Percentiles rank a stretch among this genome's conserved stretches.
These are phyloP conservation scores for Penicillium frequentans DNA, from an alignment of 2,329 filamentous ascomycete species.

Conservation along the genomic window DNA sequence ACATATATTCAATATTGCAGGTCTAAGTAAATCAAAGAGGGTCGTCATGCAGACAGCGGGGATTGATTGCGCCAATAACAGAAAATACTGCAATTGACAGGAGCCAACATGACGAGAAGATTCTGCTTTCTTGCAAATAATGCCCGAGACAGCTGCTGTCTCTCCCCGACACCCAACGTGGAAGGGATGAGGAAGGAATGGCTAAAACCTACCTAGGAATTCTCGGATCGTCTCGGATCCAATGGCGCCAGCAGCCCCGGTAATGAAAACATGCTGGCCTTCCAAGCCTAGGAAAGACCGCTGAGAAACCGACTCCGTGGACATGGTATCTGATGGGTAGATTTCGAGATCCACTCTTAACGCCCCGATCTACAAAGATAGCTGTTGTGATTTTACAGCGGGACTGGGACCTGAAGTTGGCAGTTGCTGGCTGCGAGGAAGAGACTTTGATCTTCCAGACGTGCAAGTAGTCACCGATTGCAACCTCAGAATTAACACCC, in stretches of 20 bases:
- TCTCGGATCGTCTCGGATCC: conserved; percentile 52
- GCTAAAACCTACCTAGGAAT: conserved; percentile 48
- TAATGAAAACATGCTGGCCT: conserved; percentile 55
- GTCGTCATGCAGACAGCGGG: not conserved
- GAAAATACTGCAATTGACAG: too few species aligned
- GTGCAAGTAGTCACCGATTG: not conserved
- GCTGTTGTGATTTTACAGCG: not conserved
- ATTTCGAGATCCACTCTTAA: not conserved
- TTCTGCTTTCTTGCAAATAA: not conserved
- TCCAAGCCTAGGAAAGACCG: conserved; percentile 48
- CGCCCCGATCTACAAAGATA: not conserved
- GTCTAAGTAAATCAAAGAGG: not conserved
- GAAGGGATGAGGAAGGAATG: not conserved
- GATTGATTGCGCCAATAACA: not conserved
- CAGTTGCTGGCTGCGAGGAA: not conserved
- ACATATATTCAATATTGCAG: not conserved
- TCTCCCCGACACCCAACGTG: not conserved
- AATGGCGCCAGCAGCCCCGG: conserved; percentile 55
- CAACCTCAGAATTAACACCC: not conserved
- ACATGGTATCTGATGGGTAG: not conserved
- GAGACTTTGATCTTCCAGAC: too few species aligned
- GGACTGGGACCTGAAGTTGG: not conserved
- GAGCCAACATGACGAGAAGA: too few species aligned
- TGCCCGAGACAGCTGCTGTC: not conserved
- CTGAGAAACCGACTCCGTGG: not conserved